Conservation (phyloP, 495 filamentous ascomycete genomes). For the Penicillium psychrofluorescens region DNA sequence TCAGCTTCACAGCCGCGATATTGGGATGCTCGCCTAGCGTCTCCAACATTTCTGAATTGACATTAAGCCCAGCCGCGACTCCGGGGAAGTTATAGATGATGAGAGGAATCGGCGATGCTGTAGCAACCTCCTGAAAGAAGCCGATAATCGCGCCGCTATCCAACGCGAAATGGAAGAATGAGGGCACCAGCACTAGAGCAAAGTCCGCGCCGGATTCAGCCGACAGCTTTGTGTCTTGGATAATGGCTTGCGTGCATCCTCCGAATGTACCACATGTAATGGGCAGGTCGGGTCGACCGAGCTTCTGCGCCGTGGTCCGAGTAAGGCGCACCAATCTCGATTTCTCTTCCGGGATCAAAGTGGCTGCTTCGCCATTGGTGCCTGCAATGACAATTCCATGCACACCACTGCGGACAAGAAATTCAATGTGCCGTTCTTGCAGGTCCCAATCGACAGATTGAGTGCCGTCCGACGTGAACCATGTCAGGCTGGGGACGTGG, state of each 20-base stretch:
- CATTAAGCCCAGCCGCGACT: slow-evolving; percentile 65
- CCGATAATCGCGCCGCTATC: slow-evolving; percentile 44
- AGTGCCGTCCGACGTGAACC: slow-evolving; percentile 17
- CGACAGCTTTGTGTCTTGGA: slow-evolving; percentile 5
- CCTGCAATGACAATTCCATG: slow-evolving; percentile 28
- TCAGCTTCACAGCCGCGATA: slow-evolving; percentile 6
- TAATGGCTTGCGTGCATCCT: slow-evolving; percentile 6
- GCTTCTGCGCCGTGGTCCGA: slow-evolving; percentile 10
- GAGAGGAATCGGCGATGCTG: slow-evolving; percentile 65
- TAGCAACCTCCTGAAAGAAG: slow-evolving; percentile 67
- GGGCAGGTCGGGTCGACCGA: slow-evolving; percentile 13
- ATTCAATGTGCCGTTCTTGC: slow-evolving; percentile 21
- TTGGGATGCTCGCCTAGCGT: slow-evolving; percentile 5
- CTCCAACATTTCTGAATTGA: slow-evolving; percentile 21
- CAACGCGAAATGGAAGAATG: slow-evolving; percentile 62
- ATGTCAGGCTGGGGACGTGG: slow-evolving; percentile 28
- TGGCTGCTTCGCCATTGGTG: slow-evolving; percentile 27
- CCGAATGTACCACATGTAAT: slow-evolving; percentile 20
- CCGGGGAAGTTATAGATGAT: slow-evolving; percentile 82
- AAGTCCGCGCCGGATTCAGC: slow-evolving; percentile 61
- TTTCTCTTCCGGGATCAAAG: slow-evolving; percentile 19
- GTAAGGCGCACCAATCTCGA: slow-evolving; percentile 12
- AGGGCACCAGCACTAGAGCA: slow-evolving; percentile 66
- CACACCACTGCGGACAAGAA: slow-evolving; percentile 23
- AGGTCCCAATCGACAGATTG: slow-evolving; percentile 31